Evolutionary conservation across 2,329 filamentous ascomycete genomes (phyloP).

Genomic region (Fusarium redolens): DNA sequence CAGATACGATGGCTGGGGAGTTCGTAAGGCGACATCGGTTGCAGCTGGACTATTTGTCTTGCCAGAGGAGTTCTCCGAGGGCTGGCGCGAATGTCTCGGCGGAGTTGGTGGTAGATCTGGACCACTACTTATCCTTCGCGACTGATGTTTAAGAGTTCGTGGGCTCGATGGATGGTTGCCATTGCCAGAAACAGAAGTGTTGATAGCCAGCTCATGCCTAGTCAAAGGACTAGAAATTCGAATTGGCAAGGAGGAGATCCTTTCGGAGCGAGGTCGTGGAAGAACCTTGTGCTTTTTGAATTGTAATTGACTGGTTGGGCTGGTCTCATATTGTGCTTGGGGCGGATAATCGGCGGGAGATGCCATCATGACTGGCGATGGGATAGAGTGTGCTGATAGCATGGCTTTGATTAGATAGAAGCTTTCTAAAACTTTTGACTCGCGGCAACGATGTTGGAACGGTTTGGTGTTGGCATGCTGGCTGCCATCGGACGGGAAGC

Average conservation of each 20-base stretch:
- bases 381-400: constrained; percentile 44
- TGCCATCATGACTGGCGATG: constrained; percentile 50
- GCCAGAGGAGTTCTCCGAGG: constrained; percentile 63
- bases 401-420: constrained; percentile 35
- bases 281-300: constrained; percentile 61
- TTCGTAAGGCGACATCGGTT: constrained; percentile 53
- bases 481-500: constrained; percentile 29
- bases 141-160: constrained; percentile 56
- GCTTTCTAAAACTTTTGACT: constrained; percentile 33
- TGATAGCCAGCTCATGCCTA: constrained; percentile 44
- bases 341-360: constrained; percentile 46
- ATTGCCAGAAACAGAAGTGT: constrained; percentile 43
- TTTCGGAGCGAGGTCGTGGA: constrained; percentile 50
- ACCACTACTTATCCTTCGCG: constrained; percentile 56
- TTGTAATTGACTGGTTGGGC: constrained; percentile 49
- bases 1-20: constrained; percentile 52
- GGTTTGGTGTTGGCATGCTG: constrained; percentile 43
- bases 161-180: constrained; percentile 53
- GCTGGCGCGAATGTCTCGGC: constrained; percentile 68
- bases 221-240: constrained; percentile 38
- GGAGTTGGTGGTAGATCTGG: constrained; percentile 71
- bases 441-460: constrained; percentile 39
- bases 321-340: constrained; percentile 43
- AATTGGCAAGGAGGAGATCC: constrained; percentile 38
- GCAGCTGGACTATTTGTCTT: constrained; percentile 56